These are phyloP conservation scores for Penicillium ochrochloron DNA, from an alignment of 495 filamentous ascomycete species.

Conservation along the genomic window DNA sequence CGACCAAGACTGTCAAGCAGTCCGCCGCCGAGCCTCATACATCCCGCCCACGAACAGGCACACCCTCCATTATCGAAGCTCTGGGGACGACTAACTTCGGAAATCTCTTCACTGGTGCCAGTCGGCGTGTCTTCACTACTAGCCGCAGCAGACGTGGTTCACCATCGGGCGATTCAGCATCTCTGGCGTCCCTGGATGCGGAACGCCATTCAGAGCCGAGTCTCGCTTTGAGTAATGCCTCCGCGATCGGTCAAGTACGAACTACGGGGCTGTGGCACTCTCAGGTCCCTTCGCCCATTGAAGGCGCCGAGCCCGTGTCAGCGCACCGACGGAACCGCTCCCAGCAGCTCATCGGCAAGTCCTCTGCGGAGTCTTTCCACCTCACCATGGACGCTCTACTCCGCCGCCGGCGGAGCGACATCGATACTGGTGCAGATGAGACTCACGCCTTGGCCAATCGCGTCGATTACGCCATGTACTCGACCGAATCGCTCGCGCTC, in stretches of 20 bases:
- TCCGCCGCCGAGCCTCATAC: conserved; percentile 34
- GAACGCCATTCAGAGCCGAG: conserved; percentile 69
- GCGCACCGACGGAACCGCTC: conserved; percentile 26
- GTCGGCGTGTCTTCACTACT: conserved; percentile 53
- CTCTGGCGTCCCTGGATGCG: conserved; percentile 56
- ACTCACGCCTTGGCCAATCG: conserved; percentile 16
- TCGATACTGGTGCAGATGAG: conserved; percentile 38
- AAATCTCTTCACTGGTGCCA: conserved; percentile 61
- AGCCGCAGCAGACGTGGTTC: conserved; percentile 54
- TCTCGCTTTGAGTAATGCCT: conserved; percentile 62
- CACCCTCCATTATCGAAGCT: conserved; percentile 53
- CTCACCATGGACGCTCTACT: conserved; percentile 48
- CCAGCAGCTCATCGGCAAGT: conserved; percentile 29
- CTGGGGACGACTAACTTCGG: conserved; percentile 54
- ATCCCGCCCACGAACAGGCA: conserved; percentile 44
- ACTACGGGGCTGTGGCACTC: conserved; percentile 50
- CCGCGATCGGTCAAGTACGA: conserved; percentile 66
- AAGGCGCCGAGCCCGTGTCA: conserved; percentile 23
- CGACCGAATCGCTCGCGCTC: conserved; percentile 30
- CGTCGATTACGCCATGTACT: conserved; percentile 36
- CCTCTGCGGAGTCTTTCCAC: conserved; percentile 51
- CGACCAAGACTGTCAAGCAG: conserved; percentile 62
- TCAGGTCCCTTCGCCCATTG: conserved; percentile 22
- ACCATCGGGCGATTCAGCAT: conserved; percentile 59
- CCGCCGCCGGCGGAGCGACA: conserved; percentile 38